These are phyloP conservation scores for Spiromastix sp. DNA, from an alignment of 2,329 filamentous ascomycete species.

Conservation along the genomic window DNA sequence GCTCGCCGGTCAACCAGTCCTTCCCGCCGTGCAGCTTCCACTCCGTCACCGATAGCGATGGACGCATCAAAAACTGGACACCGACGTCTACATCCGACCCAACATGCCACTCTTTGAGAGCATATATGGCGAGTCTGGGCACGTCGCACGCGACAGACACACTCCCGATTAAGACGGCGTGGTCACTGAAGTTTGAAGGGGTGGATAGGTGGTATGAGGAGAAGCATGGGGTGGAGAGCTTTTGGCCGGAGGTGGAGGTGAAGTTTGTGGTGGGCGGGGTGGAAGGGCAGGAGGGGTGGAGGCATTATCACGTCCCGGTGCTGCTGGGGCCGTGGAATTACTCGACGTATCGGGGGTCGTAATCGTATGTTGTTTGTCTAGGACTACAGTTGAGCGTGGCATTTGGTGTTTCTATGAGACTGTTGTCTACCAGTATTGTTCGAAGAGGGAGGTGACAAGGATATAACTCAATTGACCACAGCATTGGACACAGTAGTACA, in stretches of 20 bases:
- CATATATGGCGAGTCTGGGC: neutral
- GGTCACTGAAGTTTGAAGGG: constrained; percentile 35
- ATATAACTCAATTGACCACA: no score
- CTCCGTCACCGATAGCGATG: constrained; percentile 35
- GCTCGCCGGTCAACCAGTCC: constrained; percentile 16
- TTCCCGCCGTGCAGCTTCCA: constrained; percentile 19
- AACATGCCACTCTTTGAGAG: no score
- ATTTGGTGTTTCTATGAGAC: no score
- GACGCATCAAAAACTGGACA: constrained; percentile 35
- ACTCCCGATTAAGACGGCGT: constrained; percentile 31
- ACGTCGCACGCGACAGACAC: neutral
- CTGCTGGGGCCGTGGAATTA: constrained; percentile 41
- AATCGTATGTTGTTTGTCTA: no score
- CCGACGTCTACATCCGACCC: constrained; percentile 16
- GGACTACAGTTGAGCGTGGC: no score
- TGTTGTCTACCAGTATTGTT: no score
- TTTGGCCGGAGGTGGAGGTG: constrained; percentile 42
- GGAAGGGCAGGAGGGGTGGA: constrained; percentile 32
- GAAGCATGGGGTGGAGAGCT: constrained; percentile 35
- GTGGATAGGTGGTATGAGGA: constrained; percentile 38
- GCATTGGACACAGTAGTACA: no score
- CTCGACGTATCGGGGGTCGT: constrained; percentile 41
- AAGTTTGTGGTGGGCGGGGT: constrained; percentile 39
- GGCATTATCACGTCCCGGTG: constrained; percentile 43
- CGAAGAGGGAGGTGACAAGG: no score